Base-by-base conservation (phyloP, 495 filamentous ascomycete species). In the Xanthoparmelia taractica region DNA sequence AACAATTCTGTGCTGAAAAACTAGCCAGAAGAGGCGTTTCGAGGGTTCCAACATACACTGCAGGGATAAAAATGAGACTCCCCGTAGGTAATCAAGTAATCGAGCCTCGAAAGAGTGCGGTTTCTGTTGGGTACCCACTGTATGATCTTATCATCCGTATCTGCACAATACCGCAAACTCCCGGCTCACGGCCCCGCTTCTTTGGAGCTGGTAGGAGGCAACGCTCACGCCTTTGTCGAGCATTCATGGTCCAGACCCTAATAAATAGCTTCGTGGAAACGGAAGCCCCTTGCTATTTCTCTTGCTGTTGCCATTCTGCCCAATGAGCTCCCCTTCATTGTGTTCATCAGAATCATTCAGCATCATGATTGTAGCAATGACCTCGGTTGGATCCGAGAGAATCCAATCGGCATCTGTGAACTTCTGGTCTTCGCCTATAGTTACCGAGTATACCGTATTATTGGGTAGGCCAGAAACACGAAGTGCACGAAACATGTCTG, bases 341-440 rank as follows among this genome's bases (percentile, higher is more conserved):
- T 33, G 7, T 33, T 29, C 50, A 25, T 63, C 60, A 37, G 48
- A 40, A 1, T 18, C 33, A 67, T 82, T 83, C 8, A 97, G 82
- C 58, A 91, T 78, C 18, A 86, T 85, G 31, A 93, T 80, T 33
- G 87, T 84, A 61, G 87, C 85, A 56, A 97, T 85, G 45, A 97
- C 91, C 73, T 97, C 92, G 59, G 85, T 78, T 0, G 93, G 89
- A 71, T 96, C 91, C 15, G 92, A 77, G 6, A 97, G 77, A 69
- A 96, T 91, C 85, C 89, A 96, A 57, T 83, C 83, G 15, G 93
- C 93, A 33, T 90, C 77, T 2, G 93, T 97, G 66, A 88, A 83
- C 77, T 96, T 96, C 36, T 85, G 89, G 66, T 84, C 89, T 7
- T 91, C 86, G 25, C 93, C 93, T 29, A 97, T 88, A 6, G 91